Percentiles rank a stretch among this genome's conserved stretches.
These are phyloP conservation scores for Mallotus nudiflorus DNA, from an alignment of 345 rosid genomes.

Conservation along the genomic window DNA sequence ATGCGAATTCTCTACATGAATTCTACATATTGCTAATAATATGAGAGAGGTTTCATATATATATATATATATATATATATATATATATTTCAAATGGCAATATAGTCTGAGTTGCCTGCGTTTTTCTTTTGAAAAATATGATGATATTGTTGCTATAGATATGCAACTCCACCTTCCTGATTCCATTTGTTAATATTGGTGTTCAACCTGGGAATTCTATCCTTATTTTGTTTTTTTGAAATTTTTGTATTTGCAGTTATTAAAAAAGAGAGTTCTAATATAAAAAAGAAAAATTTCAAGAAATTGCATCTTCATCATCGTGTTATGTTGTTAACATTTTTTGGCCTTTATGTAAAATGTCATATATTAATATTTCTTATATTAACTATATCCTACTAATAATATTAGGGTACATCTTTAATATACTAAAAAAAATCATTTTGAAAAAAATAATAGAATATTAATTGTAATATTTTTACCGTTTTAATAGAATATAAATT, in stretches of 20 bases:
- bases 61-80: too few relatives aligned
- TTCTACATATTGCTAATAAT: too few relatives aligned
- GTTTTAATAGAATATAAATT: too few relatives aligned
- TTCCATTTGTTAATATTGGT: slow-evolving; percentile 26
- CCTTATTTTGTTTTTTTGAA: not conserved
- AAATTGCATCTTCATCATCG: slow-evolving; percentile 11
- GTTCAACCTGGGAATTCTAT: slow-evolving; percentile 27
- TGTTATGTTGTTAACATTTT: not conserved
- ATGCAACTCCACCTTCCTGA: slow-evolving; percentile 15
- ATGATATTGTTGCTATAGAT: slow-evolving; percentile 23
- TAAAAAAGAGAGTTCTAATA: not conserved
- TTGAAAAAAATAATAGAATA: too few relatives aligned
- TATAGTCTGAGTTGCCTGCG: slow-evolving; percentile 24
- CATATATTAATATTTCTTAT: too few relatives aligned
- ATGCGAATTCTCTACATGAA: slow-evolving; percentile 37
- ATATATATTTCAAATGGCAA: slow-evolving; percentile 13
- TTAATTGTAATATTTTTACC: too few relatives aligned
- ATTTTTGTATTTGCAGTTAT: slow-evolving; percentile 8
- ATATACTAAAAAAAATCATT: too few relatives aligned
- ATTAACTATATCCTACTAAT: too few relatives aligned
- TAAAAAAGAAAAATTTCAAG: slow-evolving; percentile 15
- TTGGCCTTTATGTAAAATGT: too few relatives aligned
- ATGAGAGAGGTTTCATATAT: slow-evolving; percentile 11
- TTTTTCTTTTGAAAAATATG: slow-evolving; percentile 4
- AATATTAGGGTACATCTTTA: too few relatives aligned